phyloP scores from a whole-genome alignment of 2,329 filamentous ascomycete species.

The Hawksworthiomyces lignivorus region DNA sequence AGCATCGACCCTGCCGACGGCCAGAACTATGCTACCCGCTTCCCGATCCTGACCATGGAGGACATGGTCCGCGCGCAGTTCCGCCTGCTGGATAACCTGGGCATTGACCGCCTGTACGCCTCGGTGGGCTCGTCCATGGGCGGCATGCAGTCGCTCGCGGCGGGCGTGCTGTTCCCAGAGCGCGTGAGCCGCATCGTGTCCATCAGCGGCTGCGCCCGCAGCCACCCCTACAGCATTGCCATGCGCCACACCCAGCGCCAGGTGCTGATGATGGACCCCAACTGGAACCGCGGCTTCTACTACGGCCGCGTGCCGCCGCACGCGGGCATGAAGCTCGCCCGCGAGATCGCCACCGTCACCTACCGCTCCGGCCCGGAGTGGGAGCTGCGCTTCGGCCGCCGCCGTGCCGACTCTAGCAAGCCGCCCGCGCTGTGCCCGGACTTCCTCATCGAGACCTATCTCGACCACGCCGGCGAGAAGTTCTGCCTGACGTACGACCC shows the following conservation, averaged over 20 bases:
- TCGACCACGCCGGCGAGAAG: conserved; percentile 97
- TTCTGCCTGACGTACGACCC: conserved; percentile 95
- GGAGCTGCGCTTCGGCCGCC: conserved; percentile 87
- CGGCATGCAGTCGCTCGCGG: conserved; percentile 92
- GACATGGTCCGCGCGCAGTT: conserved; percentile 98
- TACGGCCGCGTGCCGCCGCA: conserved; percentile 84
- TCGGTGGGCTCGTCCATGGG: conserved; percentile 97
- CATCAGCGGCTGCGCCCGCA: conserved; percentile 88
- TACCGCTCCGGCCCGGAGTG: conserved; percentile 95
- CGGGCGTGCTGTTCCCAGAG: conserved; percentile 74
- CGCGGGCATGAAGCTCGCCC: conserved; percentile 93
- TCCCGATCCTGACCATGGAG: conserved; percentile 90
- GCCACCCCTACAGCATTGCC: conserved; percentile 95
- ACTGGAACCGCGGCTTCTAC: conserved; percentile 94
- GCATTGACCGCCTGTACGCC: conserved; percentile 73
- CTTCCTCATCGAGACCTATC: conserved; percentile 95
- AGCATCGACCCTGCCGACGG: conserved; percentile 84
- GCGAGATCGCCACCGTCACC: conserved; percentile 95
- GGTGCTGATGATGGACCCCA: conserved; percentile 97
- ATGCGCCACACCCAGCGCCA: conserved; percentile 98
- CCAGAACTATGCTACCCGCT: conserved; percentile 83
- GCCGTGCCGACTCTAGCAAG: conserved; percentile 75
- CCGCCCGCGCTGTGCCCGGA: conserved; percentile 93
- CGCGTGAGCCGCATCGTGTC: conserved; percentile 76
- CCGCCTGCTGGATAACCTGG: conserved; percentile 70